Evolutionary conservation across 768 basidiomycete species (phyloP), one percentile per base, ranked within the genome.

Genomic region (Naganishia vishniacii): DNA sequence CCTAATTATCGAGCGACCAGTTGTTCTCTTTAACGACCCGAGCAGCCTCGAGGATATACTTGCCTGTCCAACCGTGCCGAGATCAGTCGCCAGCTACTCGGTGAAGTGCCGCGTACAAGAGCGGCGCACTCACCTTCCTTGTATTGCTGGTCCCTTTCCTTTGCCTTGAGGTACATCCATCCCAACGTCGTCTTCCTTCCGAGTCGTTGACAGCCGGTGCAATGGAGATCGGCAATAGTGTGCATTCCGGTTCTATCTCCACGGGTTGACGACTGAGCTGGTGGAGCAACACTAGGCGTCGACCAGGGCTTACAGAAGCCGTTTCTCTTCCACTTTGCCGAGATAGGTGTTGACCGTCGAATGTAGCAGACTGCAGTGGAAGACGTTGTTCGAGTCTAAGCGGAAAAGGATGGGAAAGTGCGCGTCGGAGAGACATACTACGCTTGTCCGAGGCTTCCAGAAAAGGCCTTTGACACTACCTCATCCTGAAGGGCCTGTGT

Each of bases 381-480:
- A n/a, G 56, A 20, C 16, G 32, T 7, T 12, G 40, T 3, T 11
- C 2, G n/a, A 40, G 37, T 59, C 15, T 37, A 20, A 45, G 15
- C 29, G 4, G 6, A n/a, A 9, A 18, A 28, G 9, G 1, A 3
- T 18, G 23, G 28, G 3, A 44, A 28, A 5, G 20, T 18, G n/a
- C 18, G 40, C 25, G 41, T n/a, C n/a, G n/a, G n/a, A n/a, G n/a
- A n/a, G 34, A 67, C 74, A 48, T 49, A 77, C 75, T 73, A 78
- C 23, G 77, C 75, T 48, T 69, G 48, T 1, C 75, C 77, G 25
- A 68, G 66, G 15, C 73, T 49, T 0, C 75, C 77, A 18, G 67
- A 74, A 58, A 78, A 78, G 0, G 75, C 72, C 41, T 76, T 75
- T 11, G 74, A 76, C 15, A 77, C 72, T 15, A 77, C 69, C 59